Base-by-base conservation (phyloP, 257 asterid genomes). In the Misopates orontium region DNA sequence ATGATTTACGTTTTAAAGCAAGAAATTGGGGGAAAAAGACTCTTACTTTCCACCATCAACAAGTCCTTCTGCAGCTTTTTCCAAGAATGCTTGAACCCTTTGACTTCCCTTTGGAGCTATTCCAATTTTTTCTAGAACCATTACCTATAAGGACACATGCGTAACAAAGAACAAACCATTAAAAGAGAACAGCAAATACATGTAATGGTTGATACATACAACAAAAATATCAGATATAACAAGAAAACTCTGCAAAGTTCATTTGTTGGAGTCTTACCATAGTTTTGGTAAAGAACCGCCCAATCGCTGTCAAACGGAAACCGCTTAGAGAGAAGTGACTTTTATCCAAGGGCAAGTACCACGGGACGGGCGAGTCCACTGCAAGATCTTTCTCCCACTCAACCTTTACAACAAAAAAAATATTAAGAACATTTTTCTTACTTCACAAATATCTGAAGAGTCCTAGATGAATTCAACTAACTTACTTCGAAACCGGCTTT, bases 51-150 rank as follows among this genome's bases (percentile, higher is more conserved):
- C 99, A 22, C 97, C 99, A 32, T 76, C 91, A 45, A 94, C 91
- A 61, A 94, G 97, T 64, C 99, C 99, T 76, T 94, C 97, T 40
- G 97, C 96, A 53, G 97, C 99, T 79, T 94, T 90, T 82, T 94
- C 99, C 68, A 94, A 77, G 96, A 94, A 90, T 78, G 85, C 90
- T 71, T 90, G 97, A 77, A 93, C 99, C 76, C 99, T 80, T 79
- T 84, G 94, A 62, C 99, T 93, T 76, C 99, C 99, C 72, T 78
- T 78, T 0, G 99, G 99, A 18, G 99, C 99, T 64, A 93, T 52
- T 52, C 97, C 96, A 2, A 84, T 60, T 24, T 79, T 84, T 75
- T 93, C 99, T 4, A 93, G 81, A 52, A 77, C 95, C 66, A 62
- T 84, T 64, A 93, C 99, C 99, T 93, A 64, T 61, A 75, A 24